Percentiles rank a stretch among this genome's conserved stretches.
Conservation (phyloP, 768 basidiomycete genomes). For the Leccinum imitatum region DNA sequence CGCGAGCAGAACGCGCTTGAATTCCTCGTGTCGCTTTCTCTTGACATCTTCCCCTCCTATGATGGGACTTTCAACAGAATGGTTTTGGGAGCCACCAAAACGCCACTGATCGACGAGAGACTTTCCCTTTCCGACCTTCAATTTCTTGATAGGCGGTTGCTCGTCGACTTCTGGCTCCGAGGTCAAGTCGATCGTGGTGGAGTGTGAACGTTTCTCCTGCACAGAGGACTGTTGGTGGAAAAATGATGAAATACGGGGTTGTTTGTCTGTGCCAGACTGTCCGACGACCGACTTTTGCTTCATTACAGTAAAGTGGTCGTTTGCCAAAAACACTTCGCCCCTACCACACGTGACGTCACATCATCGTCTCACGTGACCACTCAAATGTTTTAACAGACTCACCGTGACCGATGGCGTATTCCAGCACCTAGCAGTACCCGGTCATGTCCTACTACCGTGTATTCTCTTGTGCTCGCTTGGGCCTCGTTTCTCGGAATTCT, state of each 20-base stretch:
- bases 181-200: conserved; percentile 55
- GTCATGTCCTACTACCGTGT: conserved; percentile 13
- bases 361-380: conserved; percentile 24
- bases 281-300: conserved; percentile 15
- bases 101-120: conserved; percentile 43
- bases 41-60: conserved; percentile 42
- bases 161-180: conserved; percentile 32
- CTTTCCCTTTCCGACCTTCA: conserved; percentile 22
- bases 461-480: conserved; percentile 7
- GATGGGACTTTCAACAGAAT: neutral
- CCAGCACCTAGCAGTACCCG: neutral
- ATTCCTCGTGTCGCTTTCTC: conserved; percentile 45
- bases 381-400: conserved; percentile 4
- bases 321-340: neutral
- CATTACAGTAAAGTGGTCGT: conserved; percentile 10
- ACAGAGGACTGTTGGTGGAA: conserved; percentile 30
- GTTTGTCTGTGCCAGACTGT: conserved; percentile 18
- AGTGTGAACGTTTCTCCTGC: conserved; percentile 31
- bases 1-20: conserved; percentile 53
- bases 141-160: conserved; percentile 30
- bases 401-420: neutral
- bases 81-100: conserved; percentile 34
- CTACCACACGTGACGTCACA: conserved; percentile 25
- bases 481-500: neutral
- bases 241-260: conserved; percentile 43